Conservation (phyloP, 371 early-diverging fungal genomes). For the Mortierella sp. region DNA sequence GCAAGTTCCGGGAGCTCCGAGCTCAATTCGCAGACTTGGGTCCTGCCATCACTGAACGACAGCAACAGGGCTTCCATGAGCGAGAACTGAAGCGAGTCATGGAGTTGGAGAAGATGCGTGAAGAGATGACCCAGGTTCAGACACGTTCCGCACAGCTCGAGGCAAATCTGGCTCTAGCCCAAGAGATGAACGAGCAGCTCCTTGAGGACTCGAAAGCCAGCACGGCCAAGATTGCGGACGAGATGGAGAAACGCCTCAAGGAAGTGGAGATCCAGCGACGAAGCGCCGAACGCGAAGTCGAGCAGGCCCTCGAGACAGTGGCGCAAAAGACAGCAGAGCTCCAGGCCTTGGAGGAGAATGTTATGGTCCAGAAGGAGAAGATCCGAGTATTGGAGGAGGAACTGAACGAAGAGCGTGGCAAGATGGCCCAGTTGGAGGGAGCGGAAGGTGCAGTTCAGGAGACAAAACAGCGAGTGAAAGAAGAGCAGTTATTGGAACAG, state of each 20-base stretch:
- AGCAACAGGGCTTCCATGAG: constrained; percentile 49
- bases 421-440: constrained; percentile 32
- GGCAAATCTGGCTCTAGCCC: constrained; percentile 42
- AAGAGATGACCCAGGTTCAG: constrained; percentile 20
- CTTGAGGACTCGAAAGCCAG: constrained; percentile 33
- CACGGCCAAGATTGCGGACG: constrained; percentile 48
- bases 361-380: constrained; percentile 34
- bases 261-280: constrained; percentile 46
- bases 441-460: constrained; percentile 20
- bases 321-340: constrained; percentile 36
- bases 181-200: constrained; percentile 47
- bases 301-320: constrained; percentile 36
- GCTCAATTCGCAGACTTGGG: constrained; percentile 44
- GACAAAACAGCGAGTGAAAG: constrained; percentile 36
- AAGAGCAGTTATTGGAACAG: constrained; percentile 44
- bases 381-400: constrained; percentile 43
- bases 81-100: constrained; percentile 39
- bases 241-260: constrained; percentile 41
- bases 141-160: constrained; percentile 26
- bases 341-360: constrained; percentile 41
- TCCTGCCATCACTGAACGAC: constrained; percentile 34
- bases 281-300: constrained; percentile 40
- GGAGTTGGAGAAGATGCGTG: constrained; percentile 43
- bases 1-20: constrained; percentile 45
- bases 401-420: constrained; percentile 28